Percentiles rank a stretch among this genome's conserved stretches.
Conservation (phyloP, 2,329 filamentous ascomycete species). For the Neofusicoccum sp. region DNA sequence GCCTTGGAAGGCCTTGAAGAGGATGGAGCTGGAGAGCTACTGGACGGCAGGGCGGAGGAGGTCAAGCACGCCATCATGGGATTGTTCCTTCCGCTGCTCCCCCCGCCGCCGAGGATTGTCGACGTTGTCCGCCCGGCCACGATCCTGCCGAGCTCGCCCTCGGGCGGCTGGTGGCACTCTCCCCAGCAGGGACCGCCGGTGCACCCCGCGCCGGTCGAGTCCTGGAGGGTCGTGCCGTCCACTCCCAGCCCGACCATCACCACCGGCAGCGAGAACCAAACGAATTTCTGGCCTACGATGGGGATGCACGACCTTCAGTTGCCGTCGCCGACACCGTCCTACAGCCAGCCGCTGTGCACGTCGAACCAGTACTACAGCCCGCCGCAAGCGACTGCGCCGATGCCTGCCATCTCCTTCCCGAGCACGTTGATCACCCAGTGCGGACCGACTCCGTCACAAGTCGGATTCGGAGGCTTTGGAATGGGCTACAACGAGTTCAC, state of each 20-base stretch:
- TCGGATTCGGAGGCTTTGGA: conserved; percentile 74
- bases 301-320: conserved; percentile 71
- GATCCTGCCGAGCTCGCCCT: conserved; percentile 74
- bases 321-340: conserved; percentile 77
- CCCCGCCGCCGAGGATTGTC: conserved; percentile 85
- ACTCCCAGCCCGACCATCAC: conserved; percentile 73
- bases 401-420: conserved; percentile 77
- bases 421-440: conserved; percentile 85
- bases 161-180: conserved; percentile 76
- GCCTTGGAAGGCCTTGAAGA: conserved; percentile 96
- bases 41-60: conserved; percentile 88
- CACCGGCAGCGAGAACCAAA: conserved; percentile 71
- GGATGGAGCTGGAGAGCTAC: conserved; percentile 90
- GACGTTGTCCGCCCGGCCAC: conserved; percentile 86
- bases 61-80: conserved; percentile 85
- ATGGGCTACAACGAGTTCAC: conserved; percentile 83
- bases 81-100: conserved; percentile 81
- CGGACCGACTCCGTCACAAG: conserved; percentile 64
- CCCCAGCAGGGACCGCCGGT: conserved; percentile 61
- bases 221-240: conserved; percentile 89
- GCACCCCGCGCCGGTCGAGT: conserved; percentile 73
- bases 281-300: conserved; percentile 79
- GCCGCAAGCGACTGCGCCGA: conserved; percentile 71
- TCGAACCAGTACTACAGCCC: conserved; percentile 77
- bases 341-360: conserved; percentile 75